Conservation (phyloP, 768 basidiomycete species). For the Leccinum disarticulatum region DNA sequence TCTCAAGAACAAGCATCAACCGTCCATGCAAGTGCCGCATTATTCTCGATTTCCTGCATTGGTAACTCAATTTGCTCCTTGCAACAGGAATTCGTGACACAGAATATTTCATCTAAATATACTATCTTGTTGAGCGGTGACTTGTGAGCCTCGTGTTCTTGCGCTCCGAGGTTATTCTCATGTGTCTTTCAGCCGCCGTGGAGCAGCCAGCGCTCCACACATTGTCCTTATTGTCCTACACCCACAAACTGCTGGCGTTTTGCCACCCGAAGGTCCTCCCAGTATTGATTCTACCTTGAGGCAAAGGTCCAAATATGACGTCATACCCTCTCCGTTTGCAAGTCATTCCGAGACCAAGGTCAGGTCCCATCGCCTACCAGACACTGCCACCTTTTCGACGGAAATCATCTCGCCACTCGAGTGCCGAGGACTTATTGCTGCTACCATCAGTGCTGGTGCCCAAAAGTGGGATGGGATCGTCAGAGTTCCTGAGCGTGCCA, state of each 20-base stretch:
- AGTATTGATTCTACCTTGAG: conserved; percentile 16
- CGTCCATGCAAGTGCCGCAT: conserved; percentile 42
- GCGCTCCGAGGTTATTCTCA: background rate
- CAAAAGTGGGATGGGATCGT: conserved; percentile 54
- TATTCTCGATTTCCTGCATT: background rate
- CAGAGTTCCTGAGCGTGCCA: conserved; percentile 41
- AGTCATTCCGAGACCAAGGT: conserved; percentile 10
- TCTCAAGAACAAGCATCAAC: conserved; percentile 43
- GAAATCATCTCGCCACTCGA: conserved; percentile 44
- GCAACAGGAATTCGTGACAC: conserved; percentile 48
- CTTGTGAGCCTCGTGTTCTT: conserved; percentile 50
- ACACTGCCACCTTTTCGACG: conserved; percentile 31
- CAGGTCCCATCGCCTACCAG: conserved; percentile 3
- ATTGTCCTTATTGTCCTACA: conserved; percentile 20
- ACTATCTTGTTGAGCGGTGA: conserved; percentile 52
- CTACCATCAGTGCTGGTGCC: conserved; percentile 30
- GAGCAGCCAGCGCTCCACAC: conserved; percentile 18
- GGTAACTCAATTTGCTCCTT: background rate
- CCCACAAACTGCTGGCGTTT: conserved; percentile 9
- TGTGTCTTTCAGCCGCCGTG: conserved; percentile 46
- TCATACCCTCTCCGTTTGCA: conserved; percentile 20
- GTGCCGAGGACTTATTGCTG: conserved; percentile 45
- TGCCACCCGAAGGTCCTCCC: conserved; percentile 18
- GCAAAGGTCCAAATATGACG: conserved; percentile 6
- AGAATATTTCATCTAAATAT: conserved; percentile 46